Conservation (phyloP, 768 basidiomycete genomes). For the Leucosporidium creatinivorum region DNA sequence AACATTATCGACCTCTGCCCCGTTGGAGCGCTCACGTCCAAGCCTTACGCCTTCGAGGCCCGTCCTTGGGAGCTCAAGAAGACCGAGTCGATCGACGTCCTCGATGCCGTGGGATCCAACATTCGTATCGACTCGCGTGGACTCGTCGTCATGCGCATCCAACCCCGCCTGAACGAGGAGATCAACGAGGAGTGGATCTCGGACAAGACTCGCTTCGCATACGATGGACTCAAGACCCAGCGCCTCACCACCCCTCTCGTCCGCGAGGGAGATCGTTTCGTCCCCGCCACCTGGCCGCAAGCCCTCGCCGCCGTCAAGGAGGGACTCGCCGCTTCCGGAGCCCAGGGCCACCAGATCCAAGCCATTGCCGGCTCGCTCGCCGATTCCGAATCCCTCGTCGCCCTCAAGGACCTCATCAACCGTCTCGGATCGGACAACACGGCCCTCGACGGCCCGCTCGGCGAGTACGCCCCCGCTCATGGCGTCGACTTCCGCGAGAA, state of each 20-base stretch:
- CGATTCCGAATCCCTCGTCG: slow-evolving; percentile 87
- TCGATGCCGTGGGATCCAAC: slow-evolving; percentile 93
- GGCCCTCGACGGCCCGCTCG: slow-evolving; percentile 64
- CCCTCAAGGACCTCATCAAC: slow-evolving; percentile 87
- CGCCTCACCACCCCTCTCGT: slow-evolving; percentile 85
- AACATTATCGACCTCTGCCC: slow-evolving; percentile 97
- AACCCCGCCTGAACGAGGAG: slow-evolving; percentile 92
- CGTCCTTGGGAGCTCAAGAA: slow-evolving; percentile 98
- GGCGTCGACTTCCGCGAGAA: slow-evolving; percentile 88
- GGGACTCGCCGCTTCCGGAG: slow-evolving; percentile 73
- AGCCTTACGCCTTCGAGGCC: slow-evolving; percentile 96
- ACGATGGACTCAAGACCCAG: slow-evolving; percentile 92
- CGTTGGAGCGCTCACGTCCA: slow-evolving; percentile 94
- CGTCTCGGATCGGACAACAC: slow-evolving; percentile 92
- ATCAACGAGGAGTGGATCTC: slow-evolving; percentile 99
- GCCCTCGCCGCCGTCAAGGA: slow-evolving; percentile 68
- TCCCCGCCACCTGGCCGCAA: slow-evolving; percentile 82
- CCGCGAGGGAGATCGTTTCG: slow-evolving; percentile 86
- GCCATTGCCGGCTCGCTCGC: slow-evolving; percentile 87
- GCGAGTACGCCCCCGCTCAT: slow-evolving; percentile 58
- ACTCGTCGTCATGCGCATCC: slow-evolving; percentile 93
- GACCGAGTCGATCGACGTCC: slow-evolving; percentile 90
- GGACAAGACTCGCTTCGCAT: slow-evolving; percentile 96
- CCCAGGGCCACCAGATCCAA: slow-evolving; percentile 84
- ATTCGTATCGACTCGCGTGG: slow-evolving; percentile 93